phyloP scores from a whole-genome alignment of 805 yeast species.

The Candida maltosa region DNA sequence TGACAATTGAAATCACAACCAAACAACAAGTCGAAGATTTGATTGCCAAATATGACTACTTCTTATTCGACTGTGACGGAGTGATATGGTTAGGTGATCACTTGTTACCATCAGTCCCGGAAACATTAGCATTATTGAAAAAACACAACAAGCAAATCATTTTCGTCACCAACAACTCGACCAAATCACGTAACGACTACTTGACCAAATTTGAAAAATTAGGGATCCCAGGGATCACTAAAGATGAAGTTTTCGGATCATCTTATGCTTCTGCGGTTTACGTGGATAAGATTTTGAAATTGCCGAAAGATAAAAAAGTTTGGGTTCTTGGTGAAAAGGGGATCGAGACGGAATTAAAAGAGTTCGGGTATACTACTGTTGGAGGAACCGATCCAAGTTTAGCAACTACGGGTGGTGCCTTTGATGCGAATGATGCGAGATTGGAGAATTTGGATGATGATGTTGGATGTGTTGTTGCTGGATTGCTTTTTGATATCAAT shows the following conservation, averaged over 20 bases:
- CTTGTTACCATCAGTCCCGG: slow-evolving; percentile 72
- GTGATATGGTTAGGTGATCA: slow-evolving; percentile 91
- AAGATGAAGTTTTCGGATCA: slow-evolving; percentile 83
- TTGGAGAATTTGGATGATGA: slow-evolving; percentile 59
- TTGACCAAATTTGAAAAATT: slow-evolving; percentile 65
- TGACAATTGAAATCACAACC: slow-evolving; percentile 14
- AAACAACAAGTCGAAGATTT: slow-evolving; percentile 48
- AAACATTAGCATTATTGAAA: slow-evolving; percentile 65
- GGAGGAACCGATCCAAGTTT: slow-evolving; percentile 81
- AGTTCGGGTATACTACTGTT: slow-evolving; percentile 67
- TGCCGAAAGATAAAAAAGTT: slow-evolving; percentile 74
- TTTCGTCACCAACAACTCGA: slow-evolving; percentile 94
- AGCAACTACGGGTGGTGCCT: slow-evolving; percentile 40
- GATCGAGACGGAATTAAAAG: slow-evolving; percentile 71
- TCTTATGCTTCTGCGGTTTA: slow-evolving; percentile 91
- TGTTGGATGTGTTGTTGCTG: slow-evolving; percentile 89
- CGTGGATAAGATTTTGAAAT: slow-evolving; percentile 67
- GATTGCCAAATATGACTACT: slow-evolving; percentile 71
- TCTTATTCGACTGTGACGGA: slow-evolving; percentile 95
- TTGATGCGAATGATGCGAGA: slow-evolving; percentile 54
- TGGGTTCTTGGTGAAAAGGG: slow-evolving; percentile 91
- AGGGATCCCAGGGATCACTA: slow-evolving; percentile 46
- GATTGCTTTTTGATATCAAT: slow-evolving; percentile 73
- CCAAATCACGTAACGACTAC: slow-evolving; percentile 81
- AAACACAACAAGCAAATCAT: slow-evolving; percentile 60